phyloP scores from a whole-genome alignment of 1,284 basidiomycete genomes.

The Gomphus bonarii region DNA sequence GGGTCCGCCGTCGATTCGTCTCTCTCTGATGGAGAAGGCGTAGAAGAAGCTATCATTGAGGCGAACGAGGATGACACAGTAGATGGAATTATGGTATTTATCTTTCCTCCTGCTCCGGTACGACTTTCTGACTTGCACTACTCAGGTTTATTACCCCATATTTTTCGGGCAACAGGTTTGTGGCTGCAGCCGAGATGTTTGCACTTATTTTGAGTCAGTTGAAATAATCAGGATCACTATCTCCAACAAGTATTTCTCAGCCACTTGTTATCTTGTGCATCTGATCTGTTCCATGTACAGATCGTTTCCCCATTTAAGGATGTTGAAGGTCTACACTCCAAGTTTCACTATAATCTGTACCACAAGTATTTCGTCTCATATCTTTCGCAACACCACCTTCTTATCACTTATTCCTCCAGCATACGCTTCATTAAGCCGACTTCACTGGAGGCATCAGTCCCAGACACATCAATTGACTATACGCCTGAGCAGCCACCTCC shows the following conservation, averaged over 20 bases:
- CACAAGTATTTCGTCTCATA: conserved; percentile 59
- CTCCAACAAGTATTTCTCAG: conserved; percentile 62
- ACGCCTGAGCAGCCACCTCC: conserved; percentile 51
- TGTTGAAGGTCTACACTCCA: conserved; percentile 93
- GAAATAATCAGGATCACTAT: conserved; percentile 76
- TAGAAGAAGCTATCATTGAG: conserved; percentile 91
- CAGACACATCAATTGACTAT: conserved; percentile 13
- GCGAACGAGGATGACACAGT: conserved; percentile 82
- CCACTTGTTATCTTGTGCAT: not conserved
- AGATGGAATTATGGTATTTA: conserved; percentile 87
- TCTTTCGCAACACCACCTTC: not conserved
- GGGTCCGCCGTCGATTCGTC: conserved; percentile 29
- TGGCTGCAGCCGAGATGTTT: conserved; percentile 14
- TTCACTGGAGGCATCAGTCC: conserved; percentile 31
- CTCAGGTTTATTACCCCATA: conserved; percentile 87
- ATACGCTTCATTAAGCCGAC: conserved; percentile 68
- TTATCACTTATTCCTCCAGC: conserved; percentile 26
- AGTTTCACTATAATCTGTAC: conserved; percentile 94
- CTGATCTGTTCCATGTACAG: conserved; percentile 27
- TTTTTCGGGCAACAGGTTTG: conserved; percentile 77
- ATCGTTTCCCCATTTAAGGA: conserved; percentile 94
- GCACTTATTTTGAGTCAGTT: not conserved
- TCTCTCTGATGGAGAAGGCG: conserved; percentile 52
- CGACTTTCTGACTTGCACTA: conserved; percentile 8
- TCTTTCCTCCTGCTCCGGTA: not conserved